Evolutionary conservation across 2,329 filamentous ascomycete genomes (phyloP).

Genomic region (Pseudopyrenochaeta lycopersici): DNA sequence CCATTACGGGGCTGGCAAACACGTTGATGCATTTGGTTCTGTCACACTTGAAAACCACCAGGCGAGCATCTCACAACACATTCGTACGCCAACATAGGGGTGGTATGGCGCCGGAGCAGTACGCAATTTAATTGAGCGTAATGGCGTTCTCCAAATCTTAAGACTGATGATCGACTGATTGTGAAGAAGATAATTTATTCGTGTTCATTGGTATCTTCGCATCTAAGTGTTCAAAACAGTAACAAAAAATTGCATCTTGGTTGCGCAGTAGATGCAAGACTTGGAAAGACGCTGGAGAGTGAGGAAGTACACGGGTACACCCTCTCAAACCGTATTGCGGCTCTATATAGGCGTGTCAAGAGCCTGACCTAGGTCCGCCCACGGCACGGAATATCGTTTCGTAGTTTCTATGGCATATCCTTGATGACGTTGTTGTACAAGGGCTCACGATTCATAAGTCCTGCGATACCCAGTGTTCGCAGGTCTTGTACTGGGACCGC

Average conservation of each 20-base stretch:
- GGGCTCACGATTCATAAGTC: not conserved
- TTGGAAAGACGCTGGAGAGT: slow-evolving; percentile 7
- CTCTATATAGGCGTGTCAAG: not conserved
- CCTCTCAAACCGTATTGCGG: slow-evolving; percentile 7
- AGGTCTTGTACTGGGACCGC: not conserved
- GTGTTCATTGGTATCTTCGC: slow-evolving; percentile 34
- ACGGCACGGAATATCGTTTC: not conserved
- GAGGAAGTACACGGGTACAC: slow-evolving; percentile 20
- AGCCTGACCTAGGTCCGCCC: not conserved
- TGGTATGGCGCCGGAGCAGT: too few relatives aligned
- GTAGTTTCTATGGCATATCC: not conserved
- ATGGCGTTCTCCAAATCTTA: not conserved
- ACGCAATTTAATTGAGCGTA: too few relatives aligned
- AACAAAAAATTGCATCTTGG: too few relatives aligned
- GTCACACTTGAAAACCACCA: too few relatives aligned
- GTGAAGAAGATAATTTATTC: slow-evolving; percentile 6
- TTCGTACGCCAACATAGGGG: too few relatives aligned
- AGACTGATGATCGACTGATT: not conserved
- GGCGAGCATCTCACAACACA: too few relatives aligned
- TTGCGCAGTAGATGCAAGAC: not conserved
- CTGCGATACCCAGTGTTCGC: not conserved
- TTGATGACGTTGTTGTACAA: not conserved
- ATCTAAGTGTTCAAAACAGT: slow-evolving; percentile 1
- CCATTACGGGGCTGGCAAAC: not conserved
- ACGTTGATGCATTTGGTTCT: not conserved